Evolutionary conservation across 371 early-diverging fungal species (phyloP).

Genomic region (Syncephalastrum racemosum): DNA sequence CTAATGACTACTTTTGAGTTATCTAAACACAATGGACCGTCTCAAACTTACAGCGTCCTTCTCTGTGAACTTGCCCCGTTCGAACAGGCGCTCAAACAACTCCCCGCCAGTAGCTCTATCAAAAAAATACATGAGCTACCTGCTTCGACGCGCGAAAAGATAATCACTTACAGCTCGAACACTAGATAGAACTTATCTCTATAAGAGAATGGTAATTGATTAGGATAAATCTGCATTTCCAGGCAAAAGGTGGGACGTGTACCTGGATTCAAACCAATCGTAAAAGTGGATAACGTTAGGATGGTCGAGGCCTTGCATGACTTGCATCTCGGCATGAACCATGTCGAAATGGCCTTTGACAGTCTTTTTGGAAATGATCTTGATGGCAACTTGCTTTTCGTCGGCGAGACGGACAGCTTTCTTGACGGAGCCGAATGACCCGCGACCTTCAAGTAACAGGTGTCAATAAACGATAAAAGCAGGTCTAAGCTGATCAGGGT

Average conservation of each 20-base stretch:
- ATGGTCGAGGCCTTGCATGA: slow-evolving; percentile 70
- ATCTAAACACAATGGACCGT: too few relatives aligned
- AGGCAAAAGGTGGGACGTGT: slow-evolving; percentile 5
- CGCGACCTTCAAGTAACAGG: slow-evolving; percentile 50
- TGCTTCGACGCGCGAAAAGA: not conserved
- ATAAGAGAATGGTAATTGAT: slow-evolving; percentile 5
- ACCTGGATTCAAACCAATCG: slow-evolving; percentile 79
- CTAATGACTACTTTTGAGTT: not conserved
- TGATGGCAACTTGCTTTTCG: slow-evolving; percentile 71
- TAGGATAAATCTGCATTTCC: not conserved
- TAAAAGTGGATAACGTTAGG: slow-evolving; percentile 80
- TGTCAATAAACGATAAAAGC: not conserved
- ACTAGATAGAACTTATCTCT: slow-evolving; percentile 87
- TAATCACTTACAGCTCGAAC: slow-evolving; percentile 74
- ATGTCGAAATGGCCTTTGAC: slow-evolving; percentile 67
- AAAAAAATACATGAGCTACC: not conserved
- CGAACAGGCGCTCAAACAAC: slow-evolving; percentile 85
- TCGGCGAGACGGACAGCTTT: slow-evolving; percentile 58
- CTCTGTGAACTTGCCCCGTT: slow-evolving; percentile 85
- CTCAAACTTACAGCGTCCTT: slow-evolving; percentile 60
- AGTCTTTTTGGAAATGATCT: slow-evolving; percentile 74
- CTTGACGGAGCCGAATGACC: slow-evolving; percentile 76
- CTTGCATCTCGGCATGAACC: slow-evolving; percentile 76
- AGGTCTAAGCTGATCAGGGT: not conserved
- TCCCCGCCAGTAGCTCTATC: slow-evolving; percentile 82